phyloP scores from a whole-genome alignment of 2,329 filamentous ascomycete genomes.

The Botrytis medusae region DNA sequence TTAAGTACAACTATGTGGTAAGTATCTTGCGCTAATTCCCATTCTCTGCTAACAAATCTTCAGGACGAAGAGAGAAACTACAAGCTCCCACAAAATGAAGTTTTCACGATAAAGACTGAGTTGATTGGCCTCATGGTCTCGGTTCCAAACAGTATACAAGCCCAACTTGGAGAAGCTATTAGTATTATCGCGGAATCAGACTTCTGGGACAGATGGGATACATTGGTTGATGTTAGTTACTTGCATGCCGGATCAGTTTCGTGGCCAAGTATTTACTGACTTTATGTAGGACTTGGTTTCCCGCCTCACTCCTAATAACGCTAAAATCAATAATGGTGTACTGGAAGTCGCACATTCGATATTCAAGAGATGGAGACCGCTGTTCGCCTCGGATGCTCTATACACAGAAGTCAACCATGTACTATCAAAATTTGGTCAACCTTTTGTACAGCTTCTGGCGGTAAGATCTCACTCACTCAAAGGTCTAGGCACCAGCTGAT shows the following conservation, averaged over 20 bases:
- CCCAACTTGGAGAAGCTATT: conserved; percentile 93
- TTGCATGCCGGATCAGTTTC: conserved; percentile 1
- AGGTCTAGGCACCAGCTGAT: conserved; percentile 20
- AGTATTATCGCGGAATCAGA: conserved; percentile 97
- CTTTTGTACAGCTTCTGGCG: conserved; percentile 78
- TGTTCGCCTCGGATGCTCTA: conserved; percentile 89
- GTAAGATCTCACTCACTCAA: conserved; percentile 47
- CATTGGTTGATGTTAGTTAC: conserved; percentile 72
- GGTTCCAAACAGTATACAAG: conserved; percentile 82
- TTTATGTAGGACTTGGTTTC: conserved; percentile 73
- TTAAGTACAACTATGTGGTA: conserved; percentile 87
- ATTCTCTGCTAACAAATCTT: conserved; percentile 27
- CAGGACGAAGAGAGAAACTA: conserved; percentile 91
- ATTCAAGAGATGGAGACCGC: conserved; percentile 90
- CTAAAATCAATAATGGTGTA: conserved; percentile 86
- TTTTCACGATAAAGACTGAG: conserved; percentile 88
- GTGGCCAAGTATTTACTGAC: conserved; percentile 24
- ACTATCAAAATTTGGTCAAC: conserved; percentile 75
- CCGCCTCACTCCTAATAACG: conserved; percentile 77
- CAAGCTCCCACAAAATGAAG: conserved; percentile 80
- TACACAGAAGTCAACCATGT: conserved; percentile 98
- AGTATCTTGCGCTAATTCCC: conserved; percentile 38
- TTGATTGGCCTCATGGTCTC: conserved; percentile 96
- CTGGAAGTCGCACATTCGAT: conserved; percentile 97
- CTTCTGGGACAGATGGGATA: conserved; percentile 95